A percentile compares a stretch with the other conserved stretches of the same genome.
phyloP scores from a whole-genome alignment of 495 filamentous ascomycete species.

The Hyaloscypha bicolor region DNA sequence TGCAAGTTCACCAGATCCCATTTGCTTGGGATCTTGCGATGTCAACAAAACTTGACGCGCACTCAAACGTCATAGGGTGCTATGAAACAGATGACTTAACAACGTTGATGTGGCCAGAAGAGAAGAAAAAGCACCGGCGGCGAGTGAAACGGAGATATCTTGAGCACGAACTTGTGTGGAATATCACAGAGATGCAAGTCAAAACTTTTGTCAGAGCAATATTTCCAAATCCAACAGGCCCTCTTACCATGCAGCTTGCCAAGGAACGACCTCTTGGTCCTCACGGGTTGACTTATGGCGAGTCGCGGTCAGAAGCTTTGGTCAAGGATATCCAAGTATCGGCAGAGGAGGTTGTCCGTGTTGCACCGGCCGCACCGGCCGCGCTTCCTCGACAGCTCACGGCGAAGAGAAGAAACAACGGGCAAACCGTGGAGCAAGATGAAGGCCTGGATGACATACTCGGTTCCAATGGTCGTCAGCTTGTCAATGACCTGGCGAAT shows the following conservation, averaged over 20 bases:
- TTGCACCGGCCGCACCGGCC: neutral
- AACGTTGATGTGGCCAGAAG: neutral
- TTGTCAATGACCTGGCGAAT: slow-evolving; percentile 6
- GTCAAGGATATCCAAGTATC: slow-evolving; percentile 8
- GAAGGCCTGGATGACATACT: neutral
- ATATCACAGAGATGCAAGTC: slow-evolving; percentile 18
- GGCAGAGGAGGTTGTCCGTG: neutral
- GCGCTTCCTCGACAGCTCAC: neutral
- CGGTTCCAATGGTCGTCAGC: neutral
- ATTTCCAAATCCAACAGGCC: slow-evolving; percentile 9
- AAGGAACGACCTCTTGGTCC: slow-evolving; percentile 10
- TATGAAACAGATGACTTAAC: slow-evolving; percentile 3
- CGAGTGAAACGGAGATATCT: neutral
- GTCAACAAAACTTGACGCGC: slow-evolving; percentile 15
- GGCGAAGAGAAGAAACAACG: neutral
- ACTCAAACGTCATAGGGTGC: slow-evolving; percentile 1
- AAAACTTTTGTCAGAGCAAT: slow-evolving; percentile 6
- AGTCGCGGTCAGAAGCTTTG: slow-evolving; percentile 15
- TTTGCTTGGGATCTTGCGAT: slow-evolving; percentile 13
- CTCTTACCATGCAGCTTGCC: slow-evolving; percentile 9
- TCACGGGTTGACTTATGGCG: neutral
- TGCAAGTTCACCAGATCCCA: slow-evolving; percentile 14
- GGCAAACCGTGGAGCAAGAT: neutral
- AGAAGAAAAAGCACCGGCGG: neutral
- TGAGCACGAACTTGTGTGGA: slow-evolving; percentile 9